Evolutionary conservation across 2,329 filamentous ascomycete species (phyloP), one percentile per base, ranked within the genome.

Genomic region (Fusarium sacchari): DNA sequence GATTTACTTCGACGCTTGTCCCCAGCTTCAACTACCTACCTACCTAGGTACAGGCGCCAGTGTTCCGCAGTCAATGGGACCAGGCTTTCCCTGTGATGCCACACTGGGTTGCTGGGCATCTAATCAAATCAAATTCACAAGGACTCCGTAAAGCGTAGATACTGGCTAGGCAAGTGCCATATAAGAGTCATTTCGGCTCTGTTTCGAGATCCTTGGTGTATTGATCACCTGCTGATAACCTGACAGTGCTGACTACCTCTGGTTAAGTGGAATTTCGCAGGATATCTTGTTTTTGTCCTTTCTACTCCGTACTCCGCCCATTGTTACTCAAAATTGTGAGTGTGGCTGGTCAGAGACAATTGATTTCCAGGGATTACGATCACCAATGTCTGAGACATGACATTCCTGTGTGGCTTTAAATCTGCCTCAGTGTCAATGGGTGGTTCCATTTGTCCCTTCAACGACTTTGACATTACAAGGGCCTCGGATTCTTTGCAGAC

Each of bases 121-220:
- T 49, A 24, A 40, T 65, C 49, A 49, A 24, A 40, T 65, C 49
- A 49, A 43, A 44, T 69, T 46, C n/a, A 43, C 32, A 28, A 56
- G n/a, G 24, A 8, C 34, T 55, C 34, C 24, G 20, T n/a, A 30
- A 61, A 55, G 37, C 40, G 34, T 13, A 30, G 65, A 50, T 43
- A 55, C 36, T 43, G 63, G 40, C 46, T 47, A 40, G 34, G 26
- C 43, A 42, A n/a, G 56, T 52, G 32, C 46, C 49, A 63, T 52
- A 30, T 52, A 30, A 39, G 36, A n/a, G 55, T 71, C 61, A 74
- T 75, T 58, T 74, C 71, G 71, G 64, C 52, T 74, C 32, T 40
- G 72, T 67, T 73, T 75, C 64, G 46, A 61, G 53, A 63, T 61
- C 57, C 53, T 44, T 44, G 58, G 46, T 50, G 32, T 24, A 24